These are phyloP conservation scores for Wickerhamomyces hampshirensis DNA, from an alignment of 805 yeast species.

Conservation along the genomic window DNA sequence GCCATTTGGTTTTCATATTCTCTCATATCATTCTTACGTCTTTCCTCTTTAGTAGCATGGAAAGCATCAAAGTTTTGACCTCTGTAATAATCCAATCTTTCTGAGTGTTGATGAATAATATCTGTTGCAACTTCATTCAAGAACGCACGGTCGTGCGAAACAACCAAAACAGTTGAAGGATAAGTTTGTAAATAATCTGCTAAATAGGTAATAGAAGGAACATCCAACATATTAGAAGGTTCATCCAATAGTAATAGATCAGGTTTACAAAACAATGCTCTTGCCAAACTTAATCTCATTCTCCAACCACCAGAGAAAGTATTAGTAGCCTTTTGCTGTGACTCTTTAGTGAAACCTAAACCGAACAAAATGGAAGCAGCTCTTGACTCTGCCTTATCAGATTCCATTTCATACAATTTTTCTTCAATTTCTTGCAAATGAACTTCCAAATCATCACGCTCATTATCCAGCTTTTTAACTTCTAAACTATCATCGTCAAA, in stretches of 20 bases:
- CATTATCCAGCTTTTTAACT: constrained; percentile 77
- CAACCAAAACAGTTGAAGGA: constrained; percentile 90
- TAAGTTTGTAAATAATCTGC: constrained; percentile 87
- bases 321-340: constrained; percentile 81
- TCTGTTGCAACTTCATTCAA: constrained; percentile 98
- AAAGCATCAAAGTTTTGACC: constrained; percentile 92
- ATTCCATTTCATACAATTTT: constrained; percentile 87
- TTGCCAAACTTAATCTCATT: constrained; percentile 97
- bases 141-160: constrained; percentile 96
- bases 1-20: constrained; percentile 99
- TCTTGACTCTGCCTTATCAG: constrained; percentile 95
- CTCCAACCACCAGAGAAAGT: constrained; percentile 99
- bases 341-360: constrained; percentile 85
- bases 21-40: constrained; percentile 85
- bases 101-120: constrained; percentile 96
- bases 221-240: constrained; percentile 99
- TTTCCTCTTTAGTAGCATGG: constrained; percentile 90
- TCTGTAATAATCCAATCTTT: constrained; percentile 91
- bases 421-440: constrained; percentile 76
- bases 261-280: constrained; percentile 97
- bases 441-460: constrained; percentile 78
- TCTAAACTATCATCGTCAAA: constrained; percentile 75
- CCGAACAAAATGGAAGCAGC: constrained; percentile 94
- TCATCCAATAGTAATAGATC: constrained; percentile 91
- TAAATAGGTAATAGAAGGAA: constrained; percentile 92